Conservation (phyloP, 306 rosid species). For the Corylus heterophylla region DNA sequence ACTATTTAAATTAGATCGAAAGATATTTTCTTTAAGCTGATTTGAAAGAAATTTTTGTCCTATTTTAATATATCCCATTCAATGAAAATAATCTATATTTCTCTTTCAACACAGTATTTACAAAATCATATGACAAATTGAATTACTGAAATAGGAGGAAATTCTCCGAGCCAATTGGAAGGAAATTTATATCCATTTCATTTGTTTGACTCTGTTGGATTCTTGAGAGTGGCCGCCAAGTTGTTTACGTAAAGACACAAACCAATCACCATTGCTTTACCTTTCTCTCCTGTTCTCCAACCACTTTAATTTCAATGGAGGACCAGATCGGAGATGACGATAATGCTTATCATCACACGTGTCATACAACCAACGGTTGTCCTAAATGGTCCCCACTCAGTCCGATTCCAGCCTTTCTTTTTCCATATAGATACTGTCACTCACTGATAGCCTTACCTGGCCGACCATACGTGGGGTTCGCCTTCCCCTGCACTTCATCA, state of each 20-base stretch:
- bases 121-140: too few species aligned
- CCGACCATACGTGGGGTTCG: constrained; percentile 7
- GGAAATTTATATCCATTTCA: too few species aligned
- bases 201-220: neutral
- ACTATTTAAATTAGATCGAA: too few species aligned
- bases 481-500: neutral
- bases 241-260: constrained; percentile 20
- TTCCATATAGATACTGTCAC: neutral
- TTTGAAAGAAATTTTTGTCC: too few species aligned
- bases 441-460: neutral
- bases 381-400: neutral
- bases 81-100: too few species aligned
- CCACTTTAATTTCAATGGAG: constrained; percentile 10
- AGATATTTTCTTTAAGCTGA: too few species aligned
- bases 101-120: too few species aligned
- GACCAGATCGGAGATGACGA: neutral
- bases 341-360: constrained; percentile 18
- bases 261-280: neutral
- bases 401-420: neutral
- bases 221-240: constrained; percentile 7
- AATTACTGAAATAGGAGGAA: too few species aligned
- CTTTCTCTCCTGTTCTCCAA: neutral
- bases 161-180: too few species aligned
- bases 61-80: too few species aligned
- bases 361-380: neutral